phyloP scores from a whole-genome alignment of 192 early-diverging fungal genomes.

The Irineochytrium annulatum region DNA sequence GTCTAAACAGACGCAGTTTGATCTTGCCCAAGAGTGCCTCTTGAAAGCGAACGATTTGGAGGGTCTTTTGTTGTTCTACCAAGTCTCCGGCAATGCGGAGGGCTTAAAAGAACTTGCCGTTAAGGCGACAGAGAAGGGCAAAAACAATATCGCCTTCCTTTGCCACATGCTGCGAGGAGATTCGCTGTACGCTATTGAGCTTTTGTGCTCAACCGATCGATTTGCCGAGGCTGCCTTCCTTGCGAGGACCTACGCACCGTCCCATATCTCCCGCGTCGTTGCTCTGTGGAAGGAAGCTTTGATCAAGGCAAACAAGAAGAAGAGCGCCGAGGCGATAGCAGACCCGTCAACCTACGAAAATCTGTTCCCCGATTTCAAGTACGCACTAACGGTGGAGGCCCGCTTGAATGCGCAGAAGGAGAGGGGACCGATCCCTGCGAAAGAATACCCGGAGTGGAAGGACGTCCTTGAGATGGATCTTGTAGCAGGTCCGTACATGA shows the following conservation, averaged over 20 bases:
- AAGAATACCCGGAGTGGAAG: conserved; percentile 51
- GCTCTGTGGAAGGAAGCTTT: conserved; percentile 78
- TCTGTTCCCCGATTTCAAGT: conserved; percentile 79
- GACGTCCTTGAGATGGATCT: conserved; percentile 52
- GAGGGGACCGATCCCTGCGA: conserved; percentile 30
- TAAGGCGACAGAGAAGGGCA: conserved; percentile 65
- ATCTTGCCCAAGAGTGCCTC: conserved; percentile 87
- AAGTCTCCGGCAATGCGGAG: conserved; percentile 74
- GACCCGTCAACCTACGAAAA: conserved; percentile 77
- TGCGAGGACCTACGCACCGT: conserved; percentile 84
- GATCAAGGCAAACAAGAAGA: conserved; percentile 62
- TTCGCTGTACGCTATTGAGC: conserved; percentile 75
- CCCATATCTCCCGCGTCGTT: conserved; percentile 47
- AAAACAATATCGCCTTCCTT: conserved; percentile 90
- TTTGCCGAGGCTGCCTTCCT: conserved; percentile 93
- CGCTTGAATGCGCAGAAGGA: conserved; percentile 24
- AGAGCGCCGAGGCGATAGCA: conserved; percentile 84
- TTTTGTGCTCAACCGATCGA: conserved; percentile 83
- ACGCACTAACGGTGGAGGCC: conserved; percentile 55
- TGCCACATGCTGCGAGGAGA: conserved; percentile 73
- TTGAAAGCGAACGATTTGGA: conserved; percentile 83
- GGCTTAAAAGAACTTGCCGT: conserved; percentile 75
- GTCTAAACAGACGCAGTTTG: conserved; percentile 43
- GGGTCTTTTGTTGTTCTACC: conserved; percentile 86
- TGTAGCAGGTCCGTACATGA: conserved; percentile 29